Evolutionary conservation across 106 monocot species (phyloP).

Genomic region (Narthecium ossifragum): DNA sequence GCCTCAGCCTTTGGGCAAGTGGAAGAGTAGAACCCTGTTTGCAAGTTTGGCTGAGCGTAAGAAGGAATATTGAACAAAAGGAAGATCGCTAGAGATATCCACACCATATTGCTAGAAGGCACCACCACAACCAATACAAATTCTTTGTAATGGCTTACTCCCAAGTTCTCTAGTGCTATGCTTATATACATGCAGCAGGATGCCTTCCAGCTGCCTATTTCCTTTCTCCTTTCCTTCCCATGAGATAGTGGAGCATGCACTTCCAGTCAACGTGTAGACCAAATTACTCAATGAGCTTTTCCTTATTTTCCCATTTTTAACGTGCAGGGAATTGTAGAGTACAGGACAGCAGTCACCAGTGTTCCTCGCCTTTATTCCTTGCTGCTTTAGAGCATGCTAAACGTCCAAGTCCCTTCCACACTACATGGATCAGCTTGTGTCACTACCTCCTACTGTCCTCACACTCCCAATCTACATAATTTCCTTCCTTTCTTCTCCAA

Average conservation of each 20-base stretch:
- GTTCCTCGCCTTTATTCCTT: no score
- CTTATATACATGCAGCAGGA: neutral
- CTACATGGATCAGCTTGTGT: no score
- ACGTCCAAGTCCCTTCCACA: no score
- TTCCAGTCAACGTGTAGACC: neutral
- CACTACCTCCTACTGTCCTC: no score
- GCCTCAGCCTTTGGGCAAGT: constrained; percentile 47
- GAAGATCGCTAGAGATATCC: no score
- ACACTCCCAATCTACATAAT: no score
- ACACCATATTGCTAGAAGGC: no score
- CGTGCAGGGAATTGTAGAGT: no score
- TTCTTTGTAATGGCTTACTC: neutral
- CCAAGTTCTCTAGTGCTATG: neutral
- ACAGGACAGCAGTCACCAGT: no score
- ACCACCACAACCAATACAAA: no score
- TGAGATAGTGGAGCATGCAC: constrained; percentile 7
- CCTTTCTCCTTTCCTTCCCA: neutral
- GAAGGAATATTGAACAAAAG: neutral
- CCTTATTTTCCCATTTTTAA: neutral
- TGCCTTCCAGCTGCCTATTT: neutral
- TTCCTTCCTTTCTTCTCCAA: no score
- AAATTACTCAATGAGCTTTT: neutral
- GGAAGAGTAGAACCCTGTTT: constrained; percentile 47
- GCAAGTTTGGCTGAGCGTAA: constrained; percentile 9
- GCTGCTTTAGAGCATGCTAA: no score